phyloP scores from a whole-genome alignment of 306 rosid species.

The Sicyos baderoa region DNA sequence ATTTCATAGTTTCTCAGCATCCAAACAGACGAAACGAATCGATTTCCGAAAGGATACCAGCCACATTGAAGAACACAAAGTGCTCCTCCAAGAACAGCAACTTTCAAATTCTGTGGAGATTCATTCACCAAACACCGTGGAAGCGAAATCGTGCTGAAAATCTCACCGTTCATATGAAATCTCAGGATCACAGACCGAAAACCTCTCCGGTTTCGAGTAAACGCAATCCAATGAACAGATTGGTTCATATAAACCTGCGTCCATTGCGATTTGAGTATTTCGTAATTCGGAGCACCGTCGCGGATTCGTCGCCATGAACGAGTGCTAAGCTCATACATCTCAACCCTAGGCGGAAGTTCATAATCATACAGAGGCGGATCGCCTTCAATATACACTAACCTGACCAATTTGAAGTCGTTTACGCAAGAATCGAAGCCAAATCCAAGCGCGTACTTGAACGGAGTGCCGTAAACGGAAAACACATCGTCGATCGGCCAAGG shows the following conservation, averaged over 20 bases:
- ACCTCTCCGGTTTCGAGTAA: neutral
- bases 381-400: conserved; percentile 16
- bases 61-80: conserved; percentile 22
- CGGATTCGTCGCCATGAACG: conserved; percentile 14
- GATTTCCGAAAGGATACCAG: conserved; percentile 21
- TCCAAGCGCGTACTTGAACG: conserved; percentile 19
- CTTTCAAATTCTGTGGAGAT: conserved; percentile 21
- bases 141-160: conserved; percentile 3
- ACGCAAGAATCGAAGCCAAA: conserved; percentile 21
- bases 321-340: conserved; percentile 15
- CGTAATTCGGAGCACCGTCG: conserved; percentile 10
- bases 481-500: conserved; percentile 22
- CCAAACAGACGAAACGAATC: conserved; percentile 23
- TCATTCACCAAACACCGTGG: conserved; percentile 17
- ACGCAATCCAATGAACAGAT: conserved; percentile 20
- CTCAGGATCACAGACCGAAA: conserved; percentile 19
- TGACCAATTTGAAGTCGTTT: conserved; percentile 16
- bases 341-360: conserved; percentile 15
- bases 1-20: conserved; percentile 11
- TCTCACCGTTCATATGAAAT: conserved; percentile 13
- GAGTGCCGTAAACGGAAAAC: conserved; percentile 4
- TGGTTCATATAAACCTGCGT: conserved; percentile 12
- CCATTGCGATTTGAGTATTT: conserved; percentile 19
- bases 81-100: conserved; percentile 19
- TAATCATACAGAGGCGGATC: conserved; percentile 2